A percentile compares a stretch with the other conserved stretches of the same genome.
Conservation (phyloP, 1,284 basidiomycete species). For the Moesziomyces sp. region DNA sequence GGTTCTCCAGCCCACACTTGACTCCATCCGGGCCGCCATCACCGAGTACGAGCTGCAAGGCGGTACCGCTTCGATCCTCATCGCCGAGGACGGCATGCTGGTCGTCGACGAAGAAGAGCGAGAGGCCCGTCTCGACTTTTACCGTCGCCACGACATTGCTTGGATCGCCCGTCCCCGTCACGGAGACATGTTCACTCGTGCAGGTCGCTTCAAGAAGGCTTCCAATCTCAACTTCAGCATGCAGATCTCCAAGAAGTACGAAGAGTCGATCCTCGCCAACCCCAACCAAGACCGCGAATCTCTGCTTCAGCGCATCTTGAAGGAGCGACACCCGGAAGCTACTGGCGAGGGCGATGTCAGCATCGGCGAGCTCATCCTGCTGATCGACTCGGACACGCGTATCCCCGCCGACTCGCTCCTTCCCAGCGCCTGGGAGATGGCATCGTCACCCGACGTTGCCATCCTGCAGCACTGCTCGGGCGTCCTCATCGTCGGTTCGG, state of each 20-base stretch:
- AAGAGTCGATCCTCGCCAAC: slow-evolving; percentile 74
- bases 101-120: slow-evolving; percentile 75
- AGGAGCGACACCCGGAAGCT: slow-evolving; percentile 67
- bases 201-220: slow-evolving; percentile 88
- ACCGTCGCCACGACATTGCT: slow-evolving; percentile 79
- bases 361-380: slow-evolving; percentile 55
- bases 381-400: slow-evolving; percentile 80
- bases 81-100: slow-evolving; percentile 81
- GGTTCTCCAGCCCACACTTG: slow-evolving; percentile 76
- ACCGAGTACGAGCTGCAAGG: slow-evolving; percentile 85
- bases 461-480: slow-evolving; percentile 84
- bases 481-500: slow-evolving; percentile 84
- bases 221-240: slow-evolving; percentile 89
- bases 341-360: slow-evolving; percentile 52
- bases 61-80: slow-evolving; percentile 79
- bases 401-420: slow-evolving; percentile 86
- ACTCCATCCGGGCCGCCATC: slow-evolving; percentile 84
- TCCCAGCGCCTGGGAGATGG: slow-evolving; percentile 82
- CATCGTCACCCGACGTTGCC: slow-evolving; percentile 79
- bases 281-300: slow-evolving; percentile 19
- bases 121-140: slow-evolving; percentile 77
- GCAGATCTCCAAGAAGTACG: slow-evolving; percentile 77
- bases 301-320: slow-evolving; percentile 22
- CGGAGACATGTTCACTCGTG: slow-evolving; percentile 79
- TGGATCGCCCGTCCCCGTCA: slow-evolving; percentile 83